Percentiles rank a stretch among this genome's conserved stretches.
Conservation (phyloP, 1,284 basidiomycete species). For the Ceratobasidium papillatum region DNA sequence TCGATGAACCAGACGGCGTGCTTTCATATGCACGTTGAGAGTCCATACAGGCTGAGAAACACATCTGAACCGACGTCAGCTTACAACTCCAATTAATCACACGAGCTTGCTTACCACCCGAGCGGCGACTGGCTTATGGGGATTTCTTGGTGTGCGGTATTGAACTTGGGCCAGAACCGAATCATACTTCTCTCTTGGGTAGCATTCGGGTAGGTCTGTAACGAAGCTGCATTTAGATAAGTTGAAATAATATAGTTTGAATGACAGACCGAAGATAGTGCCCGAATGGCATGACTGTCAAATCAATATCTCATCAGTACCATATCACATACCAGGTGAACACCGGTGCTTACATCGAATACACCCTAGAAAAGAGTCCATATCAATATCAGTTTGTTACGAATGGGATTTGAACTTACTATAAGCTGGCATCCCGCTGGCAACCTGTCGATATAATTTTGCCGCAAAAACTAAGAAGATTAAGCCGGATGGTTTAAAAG, state of each 20-base stretch:
- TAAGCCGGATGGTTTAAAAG: no score
- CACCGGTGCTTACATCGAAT: conserved; percentile 11
- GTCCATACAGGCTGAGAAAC: conserved; percentile 15
- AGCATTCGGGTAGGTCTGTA: conserved; percentile 9
- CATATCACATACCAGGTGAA: neutral
- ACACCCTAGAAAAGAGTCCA: neutral
- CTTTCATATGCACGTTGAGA: neutral
- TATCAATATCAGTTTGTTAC: neutral
- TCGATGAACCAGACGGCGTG: neutral
- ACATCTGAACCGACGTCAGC: neutral
- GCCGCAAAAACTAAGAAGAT: neutral
- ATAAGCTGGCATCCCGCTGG: conserved; percentile 13
- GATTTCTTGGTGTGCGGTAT: neutral
- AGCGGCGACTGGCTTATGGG: neutral
- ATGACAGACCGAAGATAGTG: conserved; percentile 11
- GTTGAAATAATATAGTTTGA: neutral
- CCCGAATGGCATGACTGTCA: conserved; percentile 23
- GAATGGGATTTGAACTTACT: neutral
- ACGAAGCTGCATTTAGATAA: neutral
- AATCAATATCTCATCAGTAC: neutral
- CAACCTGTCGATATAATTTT: neutral
- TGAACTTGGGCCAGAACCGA: neutral
- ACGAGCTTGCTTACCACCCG: neutral
- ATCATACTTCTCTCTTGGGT: neutral
- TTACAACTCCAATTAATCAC: neutral